phyloP scores from a whole-genome alignment of 75 land plant genomes.

The Cryptomeria japonica region DNA sequence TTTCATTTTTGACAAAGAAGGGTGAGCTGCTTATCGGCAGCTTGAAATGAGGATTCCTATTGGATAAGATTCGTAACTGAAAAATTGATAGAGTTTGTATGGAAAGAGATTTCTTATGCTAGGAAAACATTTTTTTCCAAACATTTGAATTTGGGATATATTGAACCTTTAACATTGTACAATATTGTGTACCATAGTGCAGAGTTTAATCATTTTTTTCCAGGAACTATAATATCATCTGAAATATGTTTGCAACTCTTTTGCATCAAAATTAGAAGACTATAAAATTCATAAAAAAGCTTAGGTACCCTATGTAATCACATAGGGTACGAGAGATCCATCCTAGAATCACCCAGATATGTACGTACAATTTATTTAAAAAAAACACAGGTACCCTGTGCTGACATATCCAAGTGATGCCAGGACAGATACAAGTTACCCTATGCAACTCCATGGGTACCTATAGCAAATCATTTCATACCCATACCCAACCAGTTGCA shows the following conservation, averaged over 20 bases:
- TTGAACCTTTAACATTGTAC: background rate
- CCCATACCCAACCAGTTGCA: too few relatives aligned
- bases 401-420: too few relatives aligned
- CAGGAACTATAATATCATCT: background rate
- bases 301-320: too few relatives aligned
- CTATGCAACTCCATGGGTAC: too few relatives aligned
- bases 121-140: background rate
- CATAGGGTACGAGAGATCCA: too few relatives aligned
- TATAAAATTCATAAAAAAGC: background rate
- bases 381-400: too few relatives aligned
- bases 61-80: background rate
- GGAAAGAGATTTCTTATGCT: background rate
- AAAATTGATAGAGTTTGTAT: background rate
- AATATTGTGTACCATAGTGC: background rate
- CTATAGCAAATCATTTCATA: too few relatives aligned
- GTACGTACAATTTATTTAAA: too few relatives aligned
- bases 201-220: background rate
- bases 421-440: too few relatives aligned
- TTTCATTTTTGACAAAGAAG: too few relatives aligned
- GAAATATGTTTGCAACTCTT: background rate
- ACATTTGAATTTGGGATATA: background rate
- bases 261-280: background rate
- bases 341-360: too few relatives aligned
- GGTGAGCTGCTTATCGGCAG: too few relatives aligned
- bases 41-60: background rate